Evolutionary conservation across 148 eudicot species (phyloP), one percentile per base, ranked within the genome.

Genomic region (Arctostaphylos glauca): DNA sequence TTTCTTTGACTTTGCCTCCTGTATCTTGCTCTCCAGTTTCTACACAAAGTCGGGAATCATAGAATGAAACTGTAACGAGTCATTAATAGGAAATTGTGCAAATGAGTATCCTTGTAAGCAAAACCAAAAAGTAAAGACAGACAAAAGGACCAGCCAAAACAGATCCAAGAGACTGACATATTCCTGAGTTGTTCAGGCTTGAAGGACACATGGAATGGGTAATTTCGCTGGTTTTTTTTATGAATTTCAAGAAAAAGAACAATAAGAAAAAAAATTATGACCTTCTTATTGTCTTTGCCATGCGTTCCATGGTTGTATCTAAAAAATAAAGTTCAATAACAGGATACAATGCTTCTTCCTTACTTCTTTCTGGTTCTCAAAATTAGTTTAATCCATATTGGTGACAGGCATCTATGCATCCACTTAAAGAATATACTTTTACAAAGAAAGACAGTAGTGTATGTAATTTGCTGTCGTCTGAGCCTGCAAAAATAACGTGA

Each of bases 1-100:
- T 87, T 94, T 96, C 89, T 93, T 96, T 44, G 98, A 94, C 82
- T 85, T 96, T 19, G 98, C 99, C 83, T 96, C 99, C 80, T 93
- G 95, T 85, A 96, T 96, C 88, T 96, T 94, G 92, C 98, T 96
- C 86, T 96, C 99, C 85, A 96, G 19, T 18, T 18, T 21, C 54
- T 74, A 48, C 77, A 48, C 53, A 21, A n/a, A 8, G 31, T 74
- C 1, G 21, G 31, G 53, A 74, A 47, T 48, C 38, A 48, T 4
- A 74, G 77, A 48, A 47, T 74, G 15, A 25, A 47, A 48, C 54
- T 47, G 41, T 48, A 48, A 74, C 19, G 38, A 74, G 38, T 74
- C 77, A 74, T 49, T 47, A 19, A 72, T 44, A 46, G 19, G 52
- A 25, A 18, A 46, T 43, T 43, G 21, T 18, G 23, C 21, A 18